Evolutionary conservation across 2,329 filamentous ascomycete genomes (phyloP).

Genomic region (Pseudocercospora cruenta): DNA sequence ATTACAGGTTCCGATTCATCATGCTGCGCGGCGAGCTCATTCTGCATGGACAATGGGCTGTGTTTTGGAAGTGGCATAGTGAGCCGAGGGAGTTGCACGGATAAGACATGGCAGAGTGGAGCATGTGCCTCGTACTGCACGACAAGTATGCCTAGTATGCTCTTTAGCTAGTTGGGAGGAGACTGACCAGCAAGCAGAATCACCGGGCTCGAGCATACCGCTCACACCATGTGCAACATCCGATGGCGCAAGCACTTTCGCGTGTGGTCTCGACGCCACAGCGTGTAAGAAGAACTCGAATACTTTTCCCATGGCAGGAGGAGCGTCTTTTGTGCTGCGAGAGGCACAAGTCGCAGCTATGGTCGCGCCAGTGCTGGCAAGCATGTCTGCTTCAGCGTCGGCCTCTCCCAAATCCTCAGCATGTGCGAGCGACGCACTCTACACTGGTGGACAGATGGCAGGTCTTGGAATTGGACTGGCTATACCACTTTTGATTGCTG

Average conservation of each 20-base stretch:
- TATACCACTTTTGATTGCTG: slow-evolving; percentile 34
- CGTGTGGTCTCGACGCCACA: slow-evolving; percentile 35
- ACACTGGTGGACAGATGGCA: slow-evolving; percentile 34
- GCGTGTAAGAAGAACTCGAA: slow-evolving; percentile 29
- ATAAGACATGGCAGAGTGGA: slow-evolving; percentile 36
- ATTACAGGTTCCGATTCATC: slow-evolving; percentile 24
- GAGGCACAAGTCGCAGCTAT: slow-evolving; percentile 35
- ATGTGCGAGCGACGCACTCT: slow-evolving; percentile 15
- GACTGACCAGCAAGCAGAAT: slow-evolving; percentile 15
- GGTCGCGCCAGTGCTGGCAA: slow-evolving; percentile 26
- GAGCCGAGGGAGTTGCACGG: slow-evolving; percentile 38
- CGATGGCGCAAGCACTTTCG: slow-evolving; percentile 33
- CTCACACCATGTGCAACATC: slow-evolving; percentile 34
- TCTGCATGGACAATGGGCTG: slow-evolving; percentile 39
- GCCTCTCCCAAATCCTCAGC: slow-evolving; percentile 15
- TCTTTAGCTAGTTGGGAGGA: neutral
- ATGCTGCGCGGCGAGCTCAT: slow-evolving; percentile 36
- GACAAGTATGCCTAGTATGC: slow-evolving; percentile 25
- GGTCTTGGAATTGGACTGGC: slow-evolving; percentile 36
- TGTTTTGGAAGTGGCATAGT: slow-evolving; percentile 38
- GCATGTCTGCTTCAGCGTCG: slow-evolving; percentile 19
- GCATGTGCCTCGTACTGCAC: slow-evolving; percentile 38
- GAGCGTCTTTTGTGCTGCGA: slow-evolving; percentile 33
- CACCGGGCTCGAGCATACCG: slow-evolving; percentile 22
- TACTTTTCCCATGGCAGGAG: slow-evolving; percentile 34